These are phyloP conservation scores for Botryobasidium botryosum DNA, from an alignment of 768 basidiomycete species.

Conservation along the genomic window DNA sequence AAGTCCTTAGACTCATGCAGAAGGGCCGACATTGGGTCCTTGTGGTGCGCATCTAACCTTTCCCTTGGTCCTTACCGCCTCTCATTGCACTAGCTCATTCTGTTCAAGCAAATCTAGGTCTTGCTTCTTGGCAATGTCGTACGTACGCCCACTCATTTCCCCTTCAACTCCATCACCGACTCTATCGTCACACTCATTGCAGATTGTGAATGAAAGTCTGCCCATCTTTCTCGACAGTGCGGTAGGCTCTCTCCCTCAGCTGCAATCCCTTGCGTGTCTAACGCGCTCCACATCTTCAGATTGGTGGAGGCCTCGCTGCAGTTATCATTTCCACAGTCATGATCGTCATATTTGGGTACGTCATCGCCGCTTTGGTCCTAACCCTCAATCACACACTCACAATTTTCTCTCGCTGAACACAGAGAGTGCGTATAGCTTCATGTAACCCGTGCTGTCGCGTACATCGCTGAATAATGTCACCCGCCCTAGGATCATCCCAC, in stretches of 20 bases:
- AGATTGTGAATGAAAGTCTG: slow-evolving; percentile 12
- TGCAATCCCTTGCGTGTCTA: neutral
- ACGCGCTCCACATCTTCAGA: neutral
- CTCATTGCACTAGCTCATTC: neutral
- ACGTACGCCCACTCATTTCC: slow-evolving; percentile 11
- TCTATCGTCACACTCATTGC: neutral
- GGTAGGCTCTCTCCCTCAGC: slow-evolving; percentile 4
- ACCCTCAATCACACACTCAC: slow-evolving; percentile 18
- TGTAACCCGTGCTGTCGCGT: neutral
- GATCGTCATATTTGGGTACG: slow-evolving; percentile 69
- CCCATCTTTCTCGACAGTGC: slow-evolving; percentile 11
- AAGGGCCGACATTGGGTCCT: slow-evolving; percentile 85
- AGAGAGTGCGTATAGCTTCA: slow-evolving; percentile 21
- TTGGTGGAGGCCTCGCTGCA: slow-evolving; percentile 13
- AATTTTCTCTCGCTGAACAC: slow-evolving; percentile 27
- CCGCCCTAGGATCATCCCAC: slow-evolving; percentile 41
- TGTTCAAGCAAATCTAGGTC: slow-evolving; percentile 43
- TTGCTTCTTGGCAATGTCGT: slow-evolving; percentile 74
- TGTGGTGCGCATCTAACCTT: slow-evolving; percentile 43
- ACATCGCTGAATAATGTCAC: slow-evolving; percentile 14
- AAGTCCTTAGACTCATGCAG: slow-evolving; percentile 36
- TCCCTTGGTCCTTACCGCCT: neutral
- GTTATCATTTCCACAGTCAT: slow-evolving; percentile 12
- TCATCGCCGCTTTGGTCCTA: slow-evolving; percentile 6
- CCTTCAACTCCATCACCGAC: slow-evolving; percentile 5